Percentiles rank a stretch among this genome's conserved stretches.
phyloP scores from a whole-genome alignment of 805 yeast species.

The Torulaspora gathmanii region DNA sequence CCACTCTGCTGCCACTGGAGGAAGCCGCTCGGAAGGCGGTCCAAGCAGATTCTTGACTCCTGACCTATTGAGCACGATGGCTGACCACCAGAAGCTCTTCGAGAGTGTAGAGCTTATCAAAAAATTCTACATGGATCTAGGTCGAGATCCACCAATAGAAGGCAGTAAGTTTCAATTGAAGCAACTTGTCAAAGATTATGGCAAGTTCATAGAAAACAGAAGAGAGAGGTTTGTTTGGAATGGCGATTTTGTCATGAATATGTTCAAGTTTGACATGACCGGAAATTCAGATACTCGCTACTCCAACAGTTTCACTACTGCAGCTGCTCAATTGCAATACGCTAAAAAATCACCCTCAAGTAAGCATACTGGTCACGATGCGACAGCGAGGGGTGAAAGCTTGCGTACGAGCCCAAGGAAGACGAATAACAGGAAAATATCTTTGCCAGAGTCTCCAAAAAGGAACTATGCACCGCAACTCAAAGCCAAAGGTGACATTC shows the following conservation, averaged over 20 bases:
- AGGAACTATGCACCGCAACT: constrained; percentile 18
- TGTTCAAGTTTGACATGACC: constrained; percentile 19
- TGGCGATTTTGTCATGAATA: constrained; percentile 21
- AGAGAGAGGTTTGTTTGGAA: constrained; percentile 33
- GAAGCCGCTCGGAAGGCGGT: constrained; percentile 19
- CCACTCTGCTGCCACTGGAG: constrained; percentile 33
- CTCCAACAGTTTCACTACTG: constrained; percentile 27
- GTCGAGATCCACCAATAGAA: constrained; percentile 10
- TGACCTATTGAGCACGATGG: constrained; percentile 27
- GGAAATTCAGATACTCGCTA: constrained; percentile 14
- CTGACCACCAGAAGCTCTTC: constrained; percentile 29
- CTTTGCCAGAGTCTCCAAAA: constrained; percentile 2
- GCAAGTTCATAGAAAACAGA: constrained; percentile 24
- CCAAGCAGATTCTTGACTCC: constrained; percentile 34
- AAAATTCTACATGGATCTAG: constrained; percentile 21
- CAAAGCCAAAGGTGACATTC: neutral
- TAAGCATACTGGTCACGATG: neutral
- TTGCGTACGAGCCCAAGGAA: constrained; percentile 4
- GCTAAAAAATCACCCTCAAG: constrained; percentile 5
- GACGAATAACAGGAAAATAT: neutral
- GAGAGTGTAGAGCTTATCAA: constrained; percentile 19
- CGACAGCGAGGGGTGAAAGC: neutral
- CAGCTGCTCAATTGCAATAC: constrained; percentile 25
- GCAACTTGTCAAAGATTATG: constrained; percentile 28
- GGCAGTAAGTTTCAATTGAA: constrained; percentile 21